phyloP scores from a whole-genome alignment of 106 monocot species.

The Apostasia ramifera region DNA sequence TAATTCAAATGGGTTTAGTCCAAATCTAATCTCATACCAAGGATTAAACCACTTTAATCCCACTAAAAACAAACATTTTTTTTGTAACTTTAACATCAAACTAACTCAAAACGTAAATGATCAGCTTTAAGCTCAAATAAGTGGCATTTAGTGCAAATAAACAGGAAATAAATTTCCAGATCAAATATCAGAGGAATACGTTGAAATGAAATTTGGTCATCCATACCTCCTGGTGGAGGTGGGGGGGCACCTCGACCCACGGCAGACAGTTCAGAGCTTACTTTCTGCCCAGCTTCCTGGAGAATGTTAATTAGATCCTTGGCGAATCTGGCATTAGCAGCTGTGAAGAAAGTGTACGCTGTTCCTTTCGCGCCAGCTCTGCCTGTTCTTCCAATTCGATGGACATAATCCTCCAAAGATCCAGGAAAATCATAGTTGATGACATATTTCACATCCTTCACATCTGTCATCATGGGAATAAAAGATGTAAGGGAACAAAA shows the following conservation, averaged over 20 bases:
- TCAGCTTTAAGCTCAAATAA: too few relatives aligned
- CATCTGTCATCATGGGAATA: constrained; percentile 40
- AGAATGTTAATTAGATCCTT: constrained; percentile 80
- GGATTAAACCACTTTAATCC: too few relatives aligned
- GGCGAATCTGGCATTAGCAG: constrained; percentile 89
- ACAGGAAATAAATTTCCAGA: too few relatives aligned
- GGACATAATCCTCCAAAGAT: constrained; percentile 95
- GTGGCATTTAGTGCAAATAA: too few relatives aligned
- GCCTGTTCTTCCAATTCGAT: constrained; percentile 84
- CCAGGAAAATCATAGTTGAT: constrained; percentile 98
- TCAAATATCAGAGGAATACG: too few relatives aligned
- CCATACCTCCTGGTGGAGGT: constrained; percentile 43
- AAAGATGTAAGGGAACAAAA: background rate
- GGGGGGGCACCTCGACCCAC: constrained; percentile 83
- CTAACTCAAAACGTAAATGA: too few relatives aligned
- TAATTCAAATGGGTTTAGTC: too few relatives aligned
- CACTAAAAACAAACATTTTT: too few relatives aligned
- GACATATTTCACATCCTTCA: constrained; percentile 97
- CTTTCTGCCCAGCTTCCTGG: constrained; percentile 96
- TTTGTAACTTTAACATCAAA: too few relatives aligned
- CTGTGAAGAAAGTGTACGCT: constrained; percentile 93
- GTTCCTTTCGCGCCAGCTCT: constrained; percentile 94
- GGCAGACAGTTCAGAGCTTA: constrained; percentile 65
- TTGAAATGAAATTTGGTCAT: too few relatives aligned
- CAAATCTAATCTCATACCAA: too few relatives aligned